Evolutionary conservation across 2,329 filamentous ascomycete species (phyloP).

Genomic region (Chrysoporthe deuterocubensis): DNA sequence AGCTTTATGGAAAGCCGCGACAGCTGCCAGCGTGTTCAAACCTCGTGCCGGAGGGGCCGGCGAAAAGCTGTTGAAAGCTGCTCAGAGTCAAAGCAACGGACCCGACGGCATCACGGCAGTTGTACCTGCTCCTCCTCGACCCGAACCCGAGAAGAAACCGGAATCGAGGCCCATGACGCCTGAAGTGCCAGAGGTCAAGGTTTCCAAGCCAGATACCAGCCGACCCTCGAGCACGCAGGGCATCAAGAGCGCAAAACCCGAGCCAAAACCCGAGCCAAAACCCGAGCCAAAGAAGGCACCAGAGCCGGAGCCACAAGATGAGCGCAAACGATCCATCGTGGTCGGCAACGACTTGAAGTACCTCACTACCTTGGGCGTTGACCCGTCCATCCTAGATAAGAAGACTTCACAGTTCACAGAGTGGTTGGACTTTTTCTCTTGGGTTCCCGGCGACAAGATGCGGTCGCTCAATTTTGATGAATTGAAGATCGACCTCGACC

Average conservation of each 20-base stretch:
- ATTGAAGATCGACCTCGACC: conserved; percentile 80
- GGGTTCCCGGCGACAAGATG: conserved; percentile 77
- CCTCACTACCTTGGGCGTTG: conserved; percentile 76
- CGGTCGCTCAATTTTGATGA: conserved; percentile 77
- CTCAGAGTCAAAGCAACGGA: conserved; percentile 64
- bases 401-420: conserved; percentile 80
- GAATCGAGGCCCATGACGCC: conserved; percentile 37
- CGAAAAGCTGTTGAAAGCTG: conserved; percentile 63
- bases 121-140: conserved; percentile 73
- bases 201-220: conserved; percentile 49
- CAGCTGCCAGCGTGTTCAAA: conserved; percentile 75
- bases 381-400: conserved; percentile 75
- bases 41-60: conserved; percentile 86
- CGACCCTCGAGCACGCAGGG: conserved; percentile 16
- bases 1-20: conserved; percentile 79
- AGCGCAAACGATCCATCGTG: conserved; percentile 63
- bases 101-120: conserved; percentile 91
- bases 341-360: conserved; percentile 80
- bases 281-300: conserved; percentile 39
- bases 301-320: conserved; percentile 46
- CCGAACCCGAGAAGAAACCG: conserved; percentile 44
- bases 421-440: conserved; percentile 85
- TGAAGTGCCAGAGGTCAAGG: conserved; percentile 59
- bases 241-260: conserved; percentile 5
- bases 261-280: conserved; percentile 30